phyloP scores from a whole-genome alignment of 1,284 basidiomycete species.

The Apiotrichum porosum region DNA sequence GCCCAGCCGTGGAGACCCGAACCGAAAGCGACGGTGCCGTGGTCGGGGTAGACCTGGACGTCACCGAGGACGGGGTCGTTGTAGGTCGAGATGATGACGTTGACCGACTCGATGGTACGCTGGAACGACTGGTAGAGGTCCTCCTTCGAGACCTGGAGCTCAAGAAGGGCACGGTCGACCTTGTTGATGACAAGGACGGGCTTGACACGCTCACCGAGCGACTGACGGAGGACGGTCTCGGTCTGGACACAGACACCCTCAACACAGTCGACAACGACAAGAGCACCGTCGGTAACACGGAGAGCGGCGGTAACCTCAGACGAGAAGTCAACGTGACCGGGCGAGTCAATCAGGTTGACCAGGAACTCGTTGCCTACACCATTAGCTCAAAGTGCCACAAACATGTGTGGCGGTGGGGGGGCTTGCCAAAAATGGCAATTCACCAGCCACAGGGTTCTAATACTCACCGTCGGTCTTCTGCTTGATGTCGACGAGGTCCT shows the following conservation, averaged over 20 bases:
- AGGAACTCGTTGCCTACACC: slow-evolving; percentile 83
- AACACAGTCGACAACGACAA: slow-evolving; percentile 98
- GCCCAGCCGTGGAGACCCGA: slow-evolving; percentile 99
- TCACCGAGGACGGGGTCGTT: slow-evolving; percentile 92
- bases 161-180: slow-evolving; percentile 98
- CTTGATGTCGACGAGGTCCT: slow-evolving; percentile 76
- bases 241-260: slow-evolving; percentile 99
- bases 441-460: too few species aligned
- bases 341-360: slow-evolving; percentile 99
- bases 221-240: slow-evolving; percentile 98
- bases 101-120: slow-evolving; percentile 96
- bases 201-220: slow-evolving; percentile 97
- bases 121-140: slow-evolving; percentile 96
- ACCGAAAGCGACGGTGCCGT: slow-evolving; percentile 97
- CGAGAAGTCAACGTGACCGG: slow-evolving; percentile 99
- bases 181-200: slow-evolving; percentile 99
- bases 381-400: too few species aligned
- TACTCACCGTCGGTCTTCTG: slow-evolving; percentile 88
- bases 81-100: slow-evolving; percentile 99
- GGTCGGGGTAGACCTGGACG: slow-evolving; percentile 97
- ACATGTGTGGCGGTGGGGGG: too few species aligned
- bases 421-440: too few species aligned
- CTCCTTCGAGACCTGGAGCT: slow-evolving; percentile 97
- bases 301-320: slow-evolving; percentile 99
- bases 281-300: slow-evolving; percentile 97